Evolutionary conservation across 306 rosid genomes (phyloP).

Genomic region (Pyrus pyrifolia): DNA sequence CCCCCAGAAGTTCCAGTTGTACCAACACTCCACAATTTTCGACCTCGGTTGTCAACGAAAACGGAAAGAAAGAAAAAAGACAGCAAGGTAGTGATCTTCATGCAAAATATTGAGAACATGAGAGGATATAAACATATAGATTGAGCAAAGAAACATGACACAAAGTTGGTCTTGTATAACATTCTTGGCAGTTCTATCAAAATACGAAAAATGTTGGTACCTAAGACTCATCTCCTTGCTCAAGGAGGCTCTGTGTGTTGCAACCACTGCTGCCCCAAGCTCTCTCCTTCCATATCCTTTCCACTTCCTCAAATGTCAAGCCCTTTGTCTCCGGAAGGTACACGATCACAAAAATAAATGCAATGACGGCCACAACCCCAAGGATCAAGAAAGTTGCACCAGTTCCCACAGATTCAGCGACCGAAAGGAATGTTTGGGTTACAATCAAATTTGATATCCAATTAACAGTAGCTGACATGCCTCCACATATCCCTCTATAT

Average conservation of each 20-base stretch:
- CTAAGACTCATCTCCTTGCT: conserved; percentile 25
- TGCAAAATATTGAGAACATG: background rate
- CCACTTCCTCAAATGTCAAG: conserved; percentile 88
- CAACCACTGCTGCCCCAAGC: conserved; percentile 54
- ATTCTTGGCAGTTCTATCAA: background rate
- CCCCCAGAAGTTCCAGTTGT: background rate
- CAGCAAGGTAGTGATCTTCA: background rate
- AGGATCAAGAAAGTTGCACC: conserved; percentile 74
- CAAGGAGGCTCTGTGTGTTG: conserved; percentile 45
- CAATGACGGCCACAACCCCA: conserved; percentile 54
- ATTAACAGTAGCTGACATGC: conserved; percentile 89
- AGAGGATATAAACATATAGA: background rate
- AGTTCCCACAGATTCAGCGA: conserved; percentile 59
- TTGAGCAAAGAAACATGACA: background rate
- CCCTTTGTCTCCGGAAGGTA: conserved; percentile 86
- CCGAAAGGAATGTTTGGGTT: conserved; percentile 61
- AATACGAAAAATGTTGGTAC: background rate
- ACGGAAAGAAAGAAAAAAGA: too few species aligned
- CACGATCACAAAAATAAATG: conserved; percentile 49
- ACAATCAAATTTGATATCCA: conserved; percentile 89
- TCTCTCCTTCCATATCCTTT: conserved; percentile 70
- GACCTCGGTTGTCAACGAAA: too few species aligned
- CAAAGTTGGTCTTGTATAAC: background rate
- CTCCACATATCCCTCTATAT: conserved; percentile 77
- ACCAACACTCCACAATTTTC: background rate